A percentile compares a stretch with the other conserved stretches of the same genome.
Evolutionary conservation across 73 alveolate species (phyloP).

Genomic region (Effrenium voratum): DNA sequence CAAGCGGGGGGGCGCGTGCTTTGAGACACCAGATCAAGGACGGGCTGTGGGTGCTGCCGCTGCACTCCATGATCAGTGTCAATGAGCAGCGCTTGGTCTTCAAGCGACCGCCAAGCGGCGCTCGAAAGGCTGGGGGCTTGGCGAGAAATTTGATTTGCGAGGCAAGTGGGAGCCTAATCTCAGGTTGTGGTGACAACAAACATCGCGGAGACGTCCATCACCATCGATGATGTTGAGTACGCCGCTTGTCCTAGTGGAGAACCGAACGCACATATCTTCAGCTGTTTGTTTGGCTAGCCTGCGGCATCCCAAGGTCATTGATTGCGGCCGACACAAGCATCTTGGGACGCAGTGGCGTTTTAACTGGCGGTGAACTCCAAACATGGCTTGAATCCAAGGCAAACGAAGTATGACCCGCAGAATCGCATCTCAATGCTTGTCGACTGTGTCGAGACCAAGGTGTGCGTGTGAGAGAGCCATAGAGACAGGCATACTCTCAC

Average conservation of each 20-base stretch:
- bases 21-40: not conserved
- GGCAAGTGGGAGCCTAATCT: not conserved
- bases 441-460: slow-evolving; percentile 92
- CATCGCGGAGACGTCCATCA: slow-evolving; percentile 98
- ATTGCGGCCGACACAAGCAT: slow-evolving; percentile 97
- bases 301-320: slow-evolving; percentile 95
- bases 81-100: slow-evolving; percentile 88
- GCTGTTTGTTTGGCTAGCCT: too few relatives aligned
- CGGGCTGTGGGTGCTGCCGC: slow-evolving; percentile 95
- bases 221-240: slow-evolving; percentile 97
- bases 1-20: too few relatives aligned
- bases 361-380: not conserved
- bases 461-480: too few relatives aligned
- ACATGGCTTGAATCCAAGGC: not conserved
- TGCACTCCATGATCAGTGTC: slow-evolving; percentile 96
- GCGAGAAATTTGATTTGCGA: not conserved
- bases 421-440: slow-evolving; percentile 89
- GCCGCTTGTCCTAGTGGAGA: not conserved
- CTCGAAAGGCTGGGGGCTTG: slow-evolving; percentile 95
- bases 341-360: not conserved
- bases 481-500: too few relatives aligned
- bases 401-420: slow-evolving; percentile 70
- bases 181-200: slow-evolving; percentile 97
- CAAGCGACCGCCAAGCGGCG: slow-evolving; percentile 86
- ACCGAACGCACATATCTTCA: not conserved